Base-by-base conservation (phyloP, 176 grass and related monocot species). In the Eragrostis curvula region DNA sequence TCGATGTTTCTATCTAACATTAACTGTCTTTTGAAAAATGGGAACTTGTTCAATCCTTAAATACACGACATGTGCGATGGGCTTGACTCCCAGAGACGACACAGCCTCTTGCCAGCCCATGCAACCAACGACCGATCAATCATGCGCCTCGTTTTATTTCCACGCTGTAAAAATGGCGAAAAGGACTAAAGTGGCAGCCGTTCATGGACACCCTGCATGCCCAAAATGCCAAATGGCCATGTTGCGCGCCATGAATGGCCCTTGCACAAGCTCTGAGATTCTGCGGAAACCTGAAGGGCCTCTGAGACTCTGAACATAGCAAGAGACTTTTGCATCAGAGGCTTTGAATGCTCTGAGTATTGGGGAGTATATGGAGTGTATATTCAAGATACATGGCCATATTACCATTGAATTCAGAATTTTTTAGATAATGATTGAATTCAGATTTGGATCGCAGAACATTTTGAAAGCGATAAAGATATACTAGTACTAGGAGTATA, bases 1-100 rank as follows among this genome's bases (percentile, higher is more conserved):
- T 14, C 12, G 58, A 61, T 28, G 58, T 61, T 61, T 61, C 24
- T 61, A 61, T 61, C 12, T 6, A 14, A 12, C 73, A 61, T 24
- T 16, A 45, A 17, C 12, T 61, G 17, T 32, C 13, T 32, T 63
- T 63, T 9, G 13, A 15, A 62, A 42, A 40, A 27, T 3, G 12
- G 15, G 17, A 68, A 52, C 49, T 16, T 20, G 20, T 25, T 11
- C 29, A 17, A 8, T 44, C 45, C 70, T 71, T 65, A 80, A 81
- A 85, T 57, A 71, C 72, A 85, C 21, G 47, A 25, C 88, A 81
- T 72, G 83, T 85, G 87, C 81, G 87, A 85, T 50, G 25, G 56
- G 21, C 78, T 89, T 81, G 78, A 81, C 71, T 89, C 77, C 13
- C 42, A 25, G 15, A 5, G 17, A 53, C 57, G 29, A 86, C 70